Base-by-base conservation (phyloP, 495 filamentous ascomycete genomes). In the Talaromyces adpressus region DNA sequence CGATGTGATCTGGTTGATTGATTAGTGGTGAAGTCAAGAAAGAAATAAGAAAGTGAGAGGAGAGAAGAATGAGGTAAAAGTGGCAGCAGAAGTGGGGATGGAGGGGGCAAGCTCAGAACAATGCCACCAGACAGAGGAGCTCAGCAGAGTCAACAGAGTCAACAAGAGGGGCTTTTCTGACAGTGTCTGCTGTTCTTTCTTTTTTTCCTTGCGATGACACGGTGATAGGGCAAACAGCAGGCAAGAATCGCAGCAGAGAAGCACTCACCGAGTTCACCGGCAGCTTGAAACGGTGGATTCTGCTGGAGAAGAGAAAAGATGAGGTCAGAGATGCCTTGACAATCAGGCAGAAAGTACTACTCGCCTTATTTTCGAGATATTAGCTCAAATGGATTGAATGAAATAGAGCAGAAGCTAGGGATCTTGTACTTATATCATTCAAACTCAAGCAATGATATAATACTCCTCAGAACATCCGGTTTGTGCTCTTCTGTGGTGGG, bases 211-310 rank as follows among this genome's bases (percentile, higher is more conserved):
- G 36, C 36, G 14, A 41, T 41, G 36, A 14, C 36, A 41, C 36
- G 9, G 11, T 3, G 32, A 12, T 36, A 12, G 11, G 32, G 29
- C 29, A 30, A 30, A 30, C 4, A 30, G 29, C 29, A n/a, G n/a
- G n/a, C n/a, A n/a, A n/a, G n/a, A n/a, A n/a, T n/a, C n/a, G n/a
- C n/a, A 41, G 36, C 36, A 41, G 14, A 16, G 6, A 22, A 27
- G 27, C 27, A 14, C 71, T 74, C 70, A 74, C 72, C 72, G 71
- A 68, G 62, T 66, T 63, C 62, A 63, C 62, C 56, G 56, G 56
- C 20, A 39, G 52, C 61, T 68, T 71, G 72, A 61, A 67, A 68
- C 65, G 63, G 65, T 34, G 56, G 11, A 45, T 41, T 39, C 34
- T 58, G 32, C 16, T 20, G 32, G 56, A 29, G 32, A n/a, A 36